Percentiles rank a stretch among this genome's conserved stretches.
Evolutionary conservation across 176 grass and related monocot species (phyloP).

Genomic region (Triticum aestivum): IWGSC_CS_RefSeq_v2.1 NC_057812.1:231360478-231360977

Average conservation of each 20-base stretch:
- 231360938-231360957: background rate
- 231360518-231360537: background rate
- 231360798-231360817: background rate
- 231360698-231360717: background rate
- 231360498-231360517: background rate
- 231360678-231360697: background rate
- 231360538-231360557: background rate
- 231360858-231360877: background rate
- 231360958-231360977: background rate
- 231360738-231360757: background rate
- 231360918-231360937: background rate
- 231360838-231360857: background rate
- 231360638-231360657: background rate
- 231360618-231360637: background rate
- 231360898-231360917: background rate
- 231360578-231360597: background rate
- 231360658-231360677: background rate
- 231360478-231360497: background rate
- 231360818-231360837: background rate
- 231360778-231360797: background rate
- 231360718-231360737: slow-evolving; percentile 1
- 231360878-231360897: background rate
- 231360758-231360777: background rate
- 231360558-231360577: background rate
- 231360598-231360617: background rate